Conservation (phyloP, 305 asterid species). For the Striga hermonthica region DNA sequence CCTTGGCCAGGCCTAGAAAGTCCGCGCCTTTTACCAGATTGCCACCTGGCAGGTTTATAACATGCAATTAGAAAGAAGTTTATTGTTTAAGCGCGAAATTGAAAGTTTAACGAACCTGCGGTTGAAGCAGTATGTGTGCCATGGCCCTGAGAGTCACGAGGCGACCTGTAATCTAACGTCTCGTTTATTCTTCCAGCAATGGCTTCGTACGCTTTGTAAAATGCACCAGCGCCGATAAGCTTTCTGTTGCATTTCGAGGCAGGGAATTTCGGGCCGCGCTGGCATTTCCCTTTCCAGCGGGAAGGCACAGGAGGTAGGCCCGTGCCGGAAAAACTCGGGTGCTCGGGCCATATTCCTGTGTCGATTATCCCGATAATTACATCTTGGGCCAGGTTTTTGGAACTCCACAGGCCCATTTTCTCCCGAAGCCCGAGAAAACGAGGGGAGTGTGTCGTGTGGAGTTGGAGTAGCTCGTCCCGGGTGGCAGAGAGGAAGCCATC, state of each 20-base stretch:
- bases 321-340: constrained; percentile 44
- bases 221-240: constrained; percentile 61
- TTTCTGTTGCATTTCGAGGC: constrained; percentile 59
- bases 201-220: constrained; percentile 61
- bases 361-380: constrained; percentile 68
- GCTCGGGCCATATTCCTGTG: constrained; percentile 85
- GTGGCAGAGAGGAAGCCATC: constrained; percentile 62
- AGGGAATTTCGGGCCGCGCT: constrained; percentile 44
- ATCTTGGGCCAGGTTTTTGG: constrained; percentile 51
- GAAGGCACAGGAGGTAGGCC: constrained; percentile 46
- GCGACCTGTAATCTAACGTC: constrained; percentile 52
- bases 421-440: constrained; percentile 62
- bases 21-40: constrained; percentile 46
- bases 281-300: constrained; percentile 67
- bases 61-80: neutral
- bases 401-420: constrained; percentile 59
- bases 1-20: constrained; percentile 52
- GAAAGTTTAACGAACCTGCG: constrained; percentile 39
- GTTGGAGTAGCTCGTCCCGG: constrained; percentile 42
- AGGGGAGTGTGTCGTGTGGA: constrained; percentile 76
- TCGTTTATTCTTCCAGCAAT: constrained; percentile 52
- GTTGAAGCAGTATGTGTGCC: constrained; percentile 79
- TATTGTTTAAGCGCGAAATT: neutral
- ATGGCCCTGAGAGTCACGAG: constrained; percentile 67
- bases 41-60: constrained; percentile 25